These are phyloP conservation scores for Phialemoniopsis sp. DNA, from an alignment of 2,329 filamentous ascomycete species.

Conservation along the genomic window DNA sequence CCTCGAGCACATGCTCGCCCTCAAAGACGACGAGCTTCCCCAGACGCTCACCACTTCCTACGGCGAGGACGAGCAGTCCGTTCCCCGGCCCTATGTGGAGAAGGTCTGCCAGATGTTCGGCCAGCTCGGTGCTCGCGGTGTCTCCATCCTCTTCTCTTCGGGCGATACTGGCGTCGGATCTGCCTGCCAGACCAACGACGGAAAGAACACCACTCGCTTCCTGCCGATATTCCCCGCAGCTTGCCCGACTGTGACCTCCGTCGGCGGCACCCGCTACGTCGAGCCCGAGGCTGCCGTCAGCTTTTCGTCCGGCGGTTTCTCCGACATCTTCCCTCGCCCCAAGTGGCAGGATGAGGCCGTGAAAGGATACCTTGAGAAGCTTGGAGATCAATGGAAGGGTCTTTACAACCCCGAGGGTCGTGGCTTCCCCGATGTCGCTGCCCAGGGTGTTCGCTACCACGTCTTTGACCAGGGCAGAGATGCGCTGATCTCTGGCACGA, in stretches of 20 bases:
- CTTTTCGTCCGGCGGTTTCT: slow-evolving; percentile 51
- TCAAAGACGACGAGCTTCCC: slow-evolving; percentile 40
- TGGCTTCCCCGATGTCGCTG: slow-evolving; percentile 46
- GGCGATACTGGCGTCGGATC: slow-evolving; percentile 48
- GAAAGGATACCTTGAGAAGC: slow-evolving; percentile 25
- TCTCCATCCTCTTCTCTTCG: slow-evolving; percentile 43
- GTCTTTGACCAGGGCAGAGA: slow-evolving; percentile 23
- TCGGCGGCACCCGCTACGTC: slow-evolving; percentile 51
- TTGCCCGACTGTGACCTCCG: slow-evolving; percentile 65
- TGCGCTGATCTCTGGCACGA: slow-evolving; percentile 34
- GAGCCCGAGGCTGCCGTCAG: slow-evolving; percentile 32
- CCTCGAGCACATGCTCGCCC: slow-evolving; percentile 42
- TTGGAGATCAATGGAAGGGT: slow-evolving; percentile 27
- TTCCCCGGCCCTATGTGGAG: slow-evolving; percentile 45
- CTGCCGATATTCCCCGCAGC: slow-evolving; percentile 60
- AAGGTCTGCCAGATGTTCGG: slow-evolving; percentile 50
- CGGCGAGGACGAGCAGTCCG: slow-evolving; percentile 52
- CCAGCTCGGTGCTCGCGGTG: slow-evolving; percentile 47
- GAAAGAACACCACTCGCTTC: slow-evolving; percentile 48
- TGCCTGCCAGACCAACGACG: slow-evolving; percentile 55
- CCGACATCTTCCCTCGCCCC: slow-evolving; percentile 40
- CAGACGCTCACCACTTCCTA: slow-evolving; percentile 56
- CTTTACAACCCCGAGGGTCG: slow-evolving; percentile 41
- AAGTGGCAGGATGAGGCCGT: slow-evolving; percentile 40
- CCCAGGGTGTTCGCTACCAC: slow-evolving; percentile 54